Base-by-base conservation (phyloP, 805 yeast genomes). In the Lachancea dasiensis region DNA sequence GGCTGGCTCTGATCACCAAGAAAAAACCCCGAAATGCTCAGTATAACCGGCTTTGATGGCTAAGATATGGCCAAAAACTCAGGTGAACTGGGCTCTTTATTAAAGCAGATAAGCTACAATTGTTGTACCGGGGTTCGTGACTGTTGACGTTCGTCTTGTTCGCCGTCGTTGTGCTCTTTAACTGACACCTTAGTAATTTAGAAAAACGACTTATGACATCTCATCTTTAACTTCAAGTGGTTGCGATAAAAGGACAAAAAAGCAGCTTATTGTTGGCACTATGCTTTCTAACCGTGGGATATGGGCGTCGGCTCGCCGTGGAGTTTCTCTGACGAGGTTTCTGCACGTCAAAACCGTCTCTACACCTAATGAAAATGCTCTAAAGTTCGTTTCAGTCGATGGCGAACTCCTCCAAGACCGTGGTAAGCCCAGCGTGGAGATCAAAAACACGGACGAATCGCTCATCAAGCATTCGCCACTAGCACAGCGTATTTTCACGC, bases 341-440 rank as follows among this genome's bases (percentile, higher is more conserved):
- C 14, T 45, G 20, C 48, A 43, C 31, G 58, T 68, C 31, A 65
- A 71, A 45, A 64, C 86, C 0, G 53, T 72, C 14, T 65, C 79
- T 1, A 82, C 92, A 0, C 92, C 92, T 10, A 81, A 81, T 51
- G 84, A 77, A 36, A 77, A 82, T 56, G 87, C 92, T 1, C 60
- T 82, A 39, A 82, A 82, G 52, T 82, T 79, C 52, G 64, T 79
- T 6, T 58, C 63, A 5, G 49, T 55, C 15, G 63, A 58, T 46
- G 64, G 63, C 3, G 64, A 58, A 36, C 38, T 58, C 25, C 45
- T 60, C 4, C 63, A 58, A 40, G 51, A 49, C 14, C 47, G 48
- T 21, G 63, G 63, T 4, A 44, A 54, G n/a, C 47, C 53, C 33
- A 56, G 62, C 49, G 47, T 58, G 18, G 61, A 57, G 30, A 55